Evolutionary conservation across 164 flowering plant species (phyloP).

Genomic region (Echeveria elegans): DNA sequence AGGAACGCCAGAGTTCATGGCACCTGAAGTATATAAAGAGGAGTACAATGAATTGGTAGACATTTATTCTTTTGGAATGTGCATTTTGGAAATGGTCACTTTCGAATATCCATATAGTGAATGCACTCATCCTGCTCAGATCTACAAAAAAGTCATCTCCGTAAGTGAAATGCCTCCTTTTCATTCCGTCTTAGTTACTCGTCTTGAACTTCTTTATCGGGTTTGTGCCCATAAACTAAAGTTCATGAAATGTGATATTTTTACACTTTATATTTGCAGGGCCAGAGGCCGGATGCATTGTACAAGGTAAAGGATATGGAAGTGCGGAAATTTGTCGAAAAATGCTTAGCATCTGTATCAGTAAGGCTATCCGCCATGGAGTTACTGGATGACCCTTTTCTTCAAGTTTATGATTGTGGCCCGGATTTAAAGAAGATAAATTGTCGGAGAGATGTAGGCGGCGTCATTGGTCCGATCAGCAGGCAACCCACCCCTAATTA

Average conservation of each 20-base stretch:
- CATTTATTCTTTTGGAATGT: conserved; percentile 19
- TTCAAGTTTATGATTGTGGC: conserved; percentile 24
- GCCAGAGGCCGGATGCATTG: conserved; percentile 14
- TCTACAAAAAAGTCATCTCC: conserved; percentile 18
- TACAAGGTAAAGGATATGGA: conserved; percentile 13
- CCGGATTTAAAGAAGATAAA: conserved; percentile 24
- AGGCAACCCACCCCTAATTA: conserved; percentile 23
- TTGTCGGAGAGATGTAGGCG: conserved; percentile 18
- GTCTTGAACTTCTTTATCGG: not conserved
- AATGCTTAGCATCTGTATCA: conserved; percentile 16
- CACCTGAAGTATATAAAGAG: conserved; percentile 18
- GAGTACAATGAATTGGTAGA: conserved; percentile 18
- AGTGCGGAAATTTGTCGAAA: conserved; percentile 13
- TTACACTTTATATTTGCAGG: conserved; percentile 6
- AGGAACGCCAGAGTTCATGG: conserved; percentile 21
- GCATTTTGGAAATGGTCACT: conserved; percentile 15
- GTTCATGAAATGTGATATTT: not conserved
- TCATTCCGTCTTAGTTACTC: not conserved
- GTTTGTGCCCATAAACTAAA: not conserved
- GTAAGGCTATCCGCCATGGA: conserved; percentile 14
- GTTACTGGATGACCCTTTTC: conserved; percentile 16
- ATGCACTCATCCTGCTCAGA: conserved; percentile 18
- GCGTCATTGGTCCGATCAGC: conserved; percentile 17
- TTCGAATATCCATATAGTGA: conserved; percentile 16
- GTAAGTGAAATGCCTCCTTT: conserved; percentile 5